A percentile compares a stretch with the other conserved stretches of the same genome.
Conservation (phyloP, 306 rosid species). For the Fragaria nilgerrensis region DNA sequence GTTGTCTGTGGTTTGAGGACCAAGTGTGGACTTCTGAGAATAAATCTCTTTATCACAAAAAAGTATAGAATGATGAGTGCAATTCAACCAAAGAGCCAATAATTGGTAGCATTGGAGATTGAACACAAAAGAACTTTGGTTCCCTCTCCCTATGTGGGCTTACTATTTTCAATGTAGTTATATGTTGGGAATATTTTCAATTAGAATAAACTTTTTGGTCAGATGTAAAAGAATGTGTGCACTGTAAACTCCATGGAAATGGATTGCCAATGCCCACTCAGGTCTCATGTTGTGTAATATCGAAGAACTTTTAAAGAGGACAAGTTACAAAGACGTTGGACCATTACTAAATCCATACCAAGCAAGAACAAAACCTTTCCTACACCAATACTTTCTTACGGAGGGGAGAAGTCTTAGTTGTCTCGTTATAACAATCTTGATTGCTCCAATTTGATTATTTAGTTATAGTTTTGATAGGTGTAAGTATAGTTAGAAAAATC, state of each 20-base stretch:
- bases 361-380: no score
- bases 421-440: no score
- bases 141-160: not conserved
- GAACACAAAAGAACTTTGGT: not conserved
- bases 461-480: no score
- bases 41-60: not conserved
- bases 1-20: not conserved
- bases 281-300: no score
- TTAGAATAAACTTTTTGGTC: not conserved
- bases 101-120: conserved; percentile 6
- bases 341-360: no score
- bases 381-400: no score
- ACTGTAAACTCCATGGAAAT: not conserved
- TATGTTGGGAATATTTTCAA: not conserved
- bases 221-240: not conserved
- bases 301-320: no score
- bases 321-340: no score
- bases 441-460: no score
- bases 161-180: not conserved
- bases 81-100: not conserved
- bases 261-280: no score
- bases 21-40: not conserved
- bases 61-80: not conserved
- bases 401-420: no score
- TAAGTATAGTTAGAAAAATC: no score